Evolutionary conservation across 176 grass and related monocot species (phyloP).

Genomic region (Oryza glumipatula): DNA sequence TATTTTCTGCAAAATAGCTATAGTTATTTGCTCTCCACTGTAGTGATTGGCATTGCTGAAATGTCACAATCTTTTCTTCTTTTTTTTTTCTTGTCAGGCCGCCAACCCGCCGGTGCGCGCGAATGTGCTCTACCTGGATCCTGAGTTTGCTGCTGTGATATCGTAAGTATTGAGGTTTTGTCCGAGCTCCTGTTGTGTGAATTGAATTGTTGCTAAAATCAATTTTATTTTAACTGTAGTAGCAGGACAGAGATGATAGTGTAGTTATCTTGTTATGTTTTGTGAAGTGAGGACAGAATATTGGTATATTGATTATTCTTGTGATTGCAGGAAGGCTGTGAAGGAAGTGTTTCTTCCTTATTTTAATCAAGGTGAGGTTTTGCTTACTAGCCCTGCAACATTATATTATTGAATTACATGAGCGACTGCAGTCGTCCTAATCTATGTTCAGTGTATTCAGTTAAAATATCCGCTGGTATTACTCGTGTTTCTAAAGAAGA

Average conservation of each 20-base stretch:
- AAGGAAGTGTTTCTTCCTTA: slow-evolving; percentile 80
- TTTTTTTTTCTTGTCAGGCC: slow-evolving; percentile 30
- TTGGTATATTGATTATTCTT: slow-evolving; percentile 30
- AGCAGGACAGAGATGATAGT: not conserved
- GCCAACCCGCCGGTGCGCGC: slow-evolving; percentile 89
- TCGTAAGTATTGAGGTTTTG: slow-evolving; percentile 54
- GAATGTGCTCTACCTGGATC: slow-evolving; percentile 75
- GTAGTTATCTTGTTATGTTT: not conserved
- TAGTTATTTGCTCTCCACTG: not conserved
- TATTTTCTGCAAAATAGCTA: not conserved
- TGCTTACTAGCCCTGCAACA: not conserved
- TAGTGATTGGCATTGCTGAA: not conserved
- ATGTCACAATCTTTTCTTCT: not conserved
- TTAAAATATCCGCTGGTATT: not conserved
- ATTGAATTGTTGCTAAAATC: not conserved
- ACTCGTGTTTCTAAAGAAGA: not conserved
- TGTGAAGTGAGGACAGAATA: not conserved
- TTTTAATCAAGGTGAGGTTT: slow-evolving; percentile 69
- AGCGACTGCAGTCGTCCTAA: not conserved
- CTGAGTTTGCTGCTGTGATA: slow-evolving; percentile 54
- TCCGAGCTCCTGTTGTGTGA: not conserved
- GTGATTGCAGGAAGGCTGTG: slow-evolving; percentile 64
- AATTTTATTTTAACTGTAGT: not conserved
- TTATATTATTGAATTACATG: not conserved
- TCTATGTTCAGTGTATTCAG: not conserved